Conservation (phyloP, 805 yeast genomes). For the Saccharomycopsis javanensis region DNA sequence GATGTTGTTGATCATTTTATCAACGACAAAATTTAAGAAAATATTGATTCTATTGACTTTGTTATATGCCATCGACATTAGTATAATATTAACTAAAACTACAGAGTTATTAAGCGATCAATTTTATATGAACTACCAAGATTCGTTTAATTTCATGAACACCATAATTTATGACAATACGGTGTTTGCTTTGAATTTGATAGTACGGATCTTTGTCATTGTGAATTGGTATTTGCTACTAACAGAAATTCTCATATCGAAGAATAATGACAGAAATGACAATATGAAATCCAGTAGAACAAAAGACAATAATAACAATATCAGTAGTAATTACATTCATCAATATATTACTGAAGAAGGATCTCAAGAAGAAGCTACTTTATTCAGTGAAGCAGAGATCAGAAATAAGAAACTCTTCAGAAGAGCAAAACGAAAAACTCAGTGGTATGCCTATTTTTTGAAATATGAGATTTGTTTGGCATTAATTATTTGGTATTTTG, state of each 20-base stretch:
- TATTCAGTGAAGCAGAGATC: background rate
- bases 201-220: constrained; percentile 5
- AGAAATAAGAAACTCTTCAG: background rate
- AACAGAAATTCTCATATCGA: background rate
- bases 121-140: constrained; percentile 12
- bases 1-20: constrained; percentile 12
- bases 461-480: background rate
- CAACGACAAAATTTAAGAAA: constrained; percentile 4
- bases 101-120: constrained; percentile 12
- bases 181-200: constrained; percentile 2
- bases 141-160: constrained; percentile 7
- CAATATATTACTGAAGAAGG: background rate
- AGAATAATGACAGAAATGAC: background rate
- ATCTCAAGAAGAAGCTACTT: background rate
- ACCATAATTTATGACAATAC: background rate
- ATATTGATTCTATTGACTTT: constrained; percentile 11
- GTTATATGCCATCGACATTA: constrained; percentile 11
- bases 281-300: background rate
- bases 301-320: background rate
- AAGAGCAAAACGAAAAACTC: background rate
- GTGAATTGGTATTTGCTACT: constrained; percentile 15
- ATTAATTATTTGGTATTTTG: background rate
- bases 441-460: background rate
- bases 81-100: constrained; percentile 12
- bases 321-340: background rate